Base-by-base conservation (phyloP, 805 yeast species). In the Cyberlindnera xylosilytica region DNA sequence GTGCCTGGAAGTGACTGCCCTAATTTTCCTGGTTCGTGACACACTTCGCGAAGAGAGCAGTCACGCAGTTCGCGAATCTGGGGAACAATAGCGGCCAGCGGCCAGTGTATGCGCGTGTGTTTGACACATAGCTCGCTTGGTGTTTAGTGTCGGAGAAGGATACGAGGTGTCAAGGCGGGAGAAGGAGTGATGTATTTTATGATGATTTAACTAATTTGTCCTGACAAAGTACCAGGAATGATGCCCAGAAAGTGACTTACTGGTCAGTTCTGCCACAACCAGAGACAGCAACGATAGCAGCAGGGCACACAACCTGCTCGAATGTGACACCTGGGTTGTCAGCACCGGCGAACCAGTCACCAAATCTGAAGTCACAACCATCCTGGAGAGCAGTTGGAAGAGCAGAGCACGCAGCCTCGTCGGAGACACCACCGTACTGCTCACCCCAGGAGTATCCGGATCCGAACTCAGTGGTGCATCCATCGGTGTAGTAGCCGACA, bases 311-410 rank as follows among this genome's bases (percentile, higher is more conserved):
- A 26, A 45, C 49, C 20, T 45, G 49, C 34, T 45, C 46, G 23
- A 45, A 45, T 11, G 44, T 36, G 16, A 45, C 49, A 33, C 38
- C 32, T 42, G 49, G 49, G 40, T 45, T 45, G 35, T 45, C 49
- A 32, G 49, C 49, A 26, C 40, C 42, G 6, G 17, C 39, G 38
- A 39, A 45, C 49, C 49, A 45, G 27, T 28, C 36, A 29, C 45
- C 45, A 18, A 45, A 45, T 42, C 49, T 42, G 44, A 45, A 45
- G 12, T 45, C 44, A 42, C 49, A 45, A 26, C 46, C 49, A 13
- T 38, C 32, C 29, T 42, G 38, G 30, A 45, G 20, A 6, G 34
- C 46, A 11, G 22, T 1, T 31, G 49, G 49, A 20, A 45, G 20
- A 5, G 24, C 44, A 10, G 46, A 32, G 22, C 49, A 45, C 5